Percentiles rank a stretch among this genome's conserved stretches.
Conservation (phyloP, 23 red algal species). For the Porphyridium purpureum region DNA sequence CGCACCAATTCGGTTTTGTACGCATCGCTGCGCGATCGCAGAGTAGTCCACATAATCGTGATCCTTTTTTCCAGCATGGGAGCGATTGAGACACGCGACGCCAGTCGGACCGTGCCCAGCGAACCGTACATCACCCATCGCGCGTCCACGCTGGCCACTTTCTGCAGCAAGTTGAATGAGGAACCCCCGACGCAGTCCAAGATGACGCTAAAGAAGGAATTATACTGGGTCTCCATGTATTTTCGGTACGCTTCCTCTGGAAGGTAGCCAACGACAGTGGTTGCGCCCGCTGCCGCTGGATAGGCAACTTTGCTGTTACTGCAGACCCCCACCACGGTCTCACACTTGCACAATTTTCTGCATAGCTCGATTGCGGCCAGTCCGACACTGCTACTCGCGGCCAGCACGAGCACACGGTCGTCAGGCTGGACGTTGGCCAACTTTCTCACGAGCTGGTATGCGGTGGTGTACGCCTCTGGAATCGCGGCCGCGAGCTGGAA, state of each 20-base stretch:
- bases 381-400: slow-evolving; percentile 1
- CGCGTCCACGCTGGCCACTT: not conserved
- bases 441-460: not conserved
- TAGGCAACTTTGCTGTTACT: not conserved
- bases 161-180: not conserved
- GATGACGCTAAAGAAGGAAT: slow-evolving; percentile 6
- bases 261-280: slow-evolving; percentile 1
- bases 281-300: slow-evolving; percentile 6
- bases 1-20: slow-evolving; percentile 5
- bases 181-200: slow-evolving; percentile 11
- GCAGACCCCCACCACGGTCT: not conserved
- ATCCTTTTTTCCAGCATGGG: slow-evolving; percentile 5
- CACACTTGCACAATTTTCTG: slow-evolving; percentile 1
- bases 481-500: slow-evolving; percentile 5
- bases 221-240: slow-evolving; percentile 1
- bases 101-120: slow-evolving; percentile 3
- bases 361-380: slow-evolving; percentile 3
- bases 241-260: slow-evolving; percentile 2
- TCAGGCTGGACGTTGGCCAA: not conserved
- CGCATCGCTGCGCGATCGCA: slow-evolving; percentile 1
- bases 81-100: not conserved
- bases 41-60: slow-evolving; percentile 3
- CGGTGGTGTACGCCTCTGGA: slow-evolving; percentile 8
- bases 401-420: not conserved
- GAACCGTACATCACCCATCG: slow-evolving; percentile 15